These are phyloP conservation scores for Bremia lactucae DNA, from an alignment of 352 stramenopile species.

Conservation along the genomic window DNA sequence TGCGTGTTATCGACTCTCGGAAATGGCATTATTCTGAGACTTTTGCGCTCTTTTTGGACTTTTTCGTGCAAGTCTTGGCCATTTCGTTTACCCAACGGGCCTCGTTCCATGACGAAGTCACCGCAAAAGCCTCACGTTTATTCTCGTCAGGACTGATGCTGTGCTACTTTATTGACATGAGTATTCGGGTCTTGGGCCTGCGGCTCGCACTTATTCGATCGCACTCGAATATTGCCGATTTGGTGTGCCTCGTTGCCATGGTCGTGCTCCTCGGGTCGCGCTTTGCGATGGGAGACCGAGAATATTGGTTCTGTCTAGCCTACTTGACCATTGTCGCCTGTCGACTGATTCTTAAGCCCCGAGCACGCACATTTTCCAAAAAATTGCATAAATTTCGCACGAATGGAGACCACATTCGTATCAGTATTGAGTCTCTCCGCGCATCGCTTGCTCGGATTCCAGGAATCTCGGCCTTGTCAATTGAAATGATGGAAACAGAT, in stretches of 20 bases:
- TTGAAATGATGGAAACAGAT: slow-evolving; percentile 87
- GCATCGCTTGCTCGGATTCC: slow-evolving; percentile 72
- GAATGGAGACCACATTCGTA: slow-evolving; percentile 76
- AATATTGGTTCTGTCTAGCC: slow-evolving; percentile 60
- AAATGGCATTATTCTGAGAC: slow-evolving; percentile 85
- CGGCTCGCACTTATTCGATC: slow-evolving; percentile 68
- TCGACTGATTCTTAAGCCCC: slow-evolving; percentile 77
- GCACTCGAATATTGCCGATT: slow-evolving; percentile 71
- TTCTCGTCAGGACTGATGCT: slow-evolving; percentile 69
- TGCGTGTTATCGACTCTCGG: slow-evolving; percentile 78
- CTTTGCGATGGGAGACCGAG: slow-evolving; percentile 42
- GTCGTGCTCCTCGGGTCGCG: slow-evolving; percentile 39
- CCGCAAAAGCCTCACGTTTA: slow-evolving; percentile 57
- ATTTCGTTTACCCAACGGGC: slow-evolving; percentile 64
- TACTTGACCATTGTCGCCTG: slow-evolving; percentile 60
- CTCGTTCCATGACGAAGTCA: slow-evolving; percentile 50
- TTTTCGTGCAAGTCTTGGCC: slow-evolving; percentile 72
- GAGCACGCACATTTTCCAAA: slow-evolving; percentile 75
- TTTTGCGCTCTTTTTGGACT: slow-evolving; percentile 79
- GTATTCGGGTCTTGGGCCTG: slow-evolving; percentile 62
- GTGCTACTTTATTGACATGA: slow-evolving; percentile 79
- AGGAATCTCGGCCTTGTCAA: slow-evolving; percentile 64
- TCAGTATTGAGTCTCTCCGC: slow-evolving; percentile 78
- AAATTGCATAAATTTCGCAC: slow-evolving; percentile 83
- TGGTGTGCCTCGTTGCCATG: slow-evolving; percentile 62